Conservation (phyloP, 352 stramenopile genomes). For the Pythium aristosporum region DNA sequence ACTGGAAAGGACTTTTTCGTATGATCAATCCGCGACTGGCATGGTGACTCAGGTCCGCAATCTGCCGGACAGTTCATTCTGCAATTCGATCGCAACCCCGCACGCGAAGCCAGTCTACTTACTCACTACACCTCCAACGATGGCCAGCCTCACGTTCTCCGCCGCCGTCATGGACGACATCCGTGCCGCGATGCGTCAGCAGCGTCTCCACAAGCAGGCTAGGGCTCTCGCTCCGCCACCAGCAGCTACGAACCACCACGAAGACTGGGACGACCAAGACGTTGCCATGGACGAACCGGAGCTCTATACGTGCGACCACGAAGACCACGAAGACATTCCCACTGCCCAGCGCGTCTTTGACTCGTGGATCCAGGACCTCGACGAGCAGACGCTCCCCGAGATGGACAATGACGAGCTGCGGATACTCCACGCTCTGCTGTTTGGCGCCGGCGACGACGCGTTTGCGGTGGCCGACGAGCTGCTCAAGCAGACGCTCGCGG, state of each 20-base stretch:
- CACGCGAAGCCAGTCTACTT: too few species aligned
- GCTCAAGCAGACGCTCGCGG: slow-evolving; percentile 2
- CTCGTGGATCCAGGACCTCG: slow-evolving; percentile 12
- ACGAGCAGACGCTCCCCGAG: slow-evolving; percentile 13
- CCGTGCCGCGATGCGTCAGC: slow-evolving; percentile 5
- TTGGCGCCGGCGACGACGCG: slow-evolving; percentile 18
- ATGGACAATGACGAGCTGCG: slow-evolving; percentile 17
- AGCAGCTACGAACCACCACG: not conserved
- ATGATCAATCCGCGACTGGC: not conserved
- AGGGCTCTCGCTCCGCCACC: not conserved
- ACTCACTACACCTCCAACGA: not conserved
- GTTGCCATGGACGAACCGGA: not conserved
- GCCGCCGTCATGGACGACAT: slow-evolving; percentile 12
- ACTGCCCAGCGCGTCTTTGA: slow-evolving; percentile 3
- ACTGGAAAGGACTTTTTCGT: not conserved
- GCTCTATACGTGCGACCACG: not conserved
- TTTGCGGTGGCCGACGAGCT: slow-evolving; percentile 13
- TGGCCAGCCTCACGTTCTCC: slow-evolving; percentile 9
- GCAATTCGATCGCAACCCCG: not conserved
- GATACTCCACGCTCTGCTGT: slow-evolving; percentile 25
- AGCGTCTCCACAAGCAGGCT: not conserved
- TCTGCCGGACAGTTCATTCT: slow-evolving; percentile 5
- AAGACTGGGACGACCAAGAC: not conserved
- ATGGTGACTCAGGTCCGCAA: not conserved
- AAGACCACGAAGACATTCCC: not conserved